phyloP scores from a whole-genome alignment of 768 basidiomycete species.

The Termitomyces sp. region DNA sequence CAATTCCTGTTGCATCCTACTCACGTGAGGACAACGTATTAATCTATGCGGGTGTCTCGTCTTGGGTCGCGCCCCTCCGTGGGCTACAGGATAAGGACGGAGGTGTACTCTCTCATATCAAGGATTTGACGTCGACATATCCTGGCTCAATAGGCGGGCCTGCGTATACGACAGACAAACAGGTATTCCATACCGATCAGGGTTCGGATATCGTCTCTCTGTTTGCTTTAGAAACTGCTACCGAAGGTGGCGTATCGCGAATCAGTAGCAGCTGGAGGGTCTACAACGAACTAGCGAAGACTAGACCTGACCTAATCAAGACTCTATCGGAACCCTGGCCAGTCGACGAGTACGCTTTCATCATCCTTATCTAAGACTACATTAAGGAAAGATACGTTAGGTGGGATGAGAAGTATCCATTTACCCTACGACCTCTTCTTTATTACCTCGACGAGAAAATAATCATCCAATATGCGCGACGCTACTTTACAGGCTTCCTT shows the following conservation, averaged over 20 bases:
- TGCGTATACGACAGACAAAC: constrained; percentile 23
- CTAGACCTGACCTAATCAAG: constrained; percentile 40
- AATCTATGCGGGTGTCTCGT: constrained; percentile 21
- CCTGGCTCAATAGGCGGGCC: constrained; percentile 16
- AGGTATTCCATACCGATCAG: constrained; percentile 22
- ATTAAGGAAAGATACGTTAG: constrained; percentile 16
- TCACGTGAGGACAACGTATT: constrained; percentile 19
- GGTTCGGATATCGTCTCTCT: constrained; percentile 23
- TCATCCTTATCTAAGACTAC: background rate
- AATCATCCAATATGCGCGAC: constrained; percentile 44
- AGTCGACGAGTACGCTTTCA: constrained; percentile 29
- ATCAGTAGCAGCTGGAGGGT: constrained; percentile 40
- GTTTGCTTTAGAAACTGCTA: constrained; percentile 38
- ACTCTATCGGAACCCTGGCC: constrained; percentile 40
- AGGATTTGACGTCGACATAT: constrained; percentile 18
- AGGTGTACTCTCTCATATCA: constrained; percentile 22
- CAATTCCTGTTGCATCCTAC: constrained; percentile 19
- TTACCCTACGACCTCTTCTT: constrained; percentile 33
- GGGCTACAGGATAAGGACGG: constrained; percentile 19
- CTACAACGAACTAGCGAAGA: constrained; percentile 44
- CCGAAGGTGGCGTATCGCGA: constrained; percentile 41
- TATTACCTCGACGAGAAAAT: constrained; percentile 34
- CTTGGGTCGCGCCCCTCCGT: constrained; percentile 17
- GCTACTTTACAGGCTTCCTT: constrained; percentile 35
- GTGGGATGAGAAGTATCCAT: constrained; percentile 31